Base-by-base conservation (phyloP, 768 basidiomycete genomes). In the Solioccasus polychromus region DNA sequence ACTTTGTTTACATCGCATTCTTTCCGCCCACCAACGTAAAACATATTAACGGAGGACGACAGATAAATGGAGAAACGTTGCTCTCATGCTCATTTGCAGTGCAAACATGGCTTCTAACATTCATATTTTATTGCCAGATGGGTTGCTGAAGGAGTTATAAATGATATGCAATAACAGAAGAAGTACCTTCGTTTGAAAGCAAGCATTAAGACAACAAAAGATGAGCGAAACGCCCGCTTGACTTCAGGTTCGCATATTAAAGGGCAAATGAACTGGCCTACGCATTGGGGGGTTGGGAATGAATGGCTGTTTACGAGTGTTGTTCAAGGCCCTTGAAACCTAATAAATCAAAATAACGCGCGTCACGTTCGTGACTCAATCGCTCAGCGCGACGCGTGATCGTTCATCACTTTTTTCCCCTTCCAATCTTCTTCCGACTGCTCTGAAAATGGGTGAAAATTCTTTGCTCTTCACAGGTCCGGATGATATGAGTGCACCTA, bases 21-120 rank as follows among this genome's bases (percentile, higher is more conserved):
- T 4, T 23, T 34, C 25, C 14, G 12, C 15, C 6, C 6, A 9
- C 8, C 23, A 6, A 26, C 7, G 9, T 18, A 14, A 17, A 25
- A 23, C 20, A 8, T 17, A 6, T 32, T 44, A 24, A 44, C 4
- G 15, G 2, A 24, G n/a, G 29, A 2, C 32, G 29, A 2, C 32
- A 79, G 80, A 84, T 58, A 79, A 78, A 59, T 70, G 73, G 32
- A 84, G 80, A 36, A 85, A 83, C 54, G 67, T 71, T 18, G 69
- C 62, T 18, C 70, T 85, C 20, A 76, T 85, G 31, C 73, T 64
- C n/a, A 70, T 85, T 38, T 70, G 71, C 34, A 69, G 54, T 35
- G 74, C 78, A 67, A 82, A 83, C 50, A 65, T 73, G 20, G 50
- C 1, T 28, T 25, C 20, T 41, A 11, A 41, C 26, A 6, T 47